Evolutionary conservation across 306 rosid genomes (phyloP).

Genomic region (Prunus kanzakura): DNA sequence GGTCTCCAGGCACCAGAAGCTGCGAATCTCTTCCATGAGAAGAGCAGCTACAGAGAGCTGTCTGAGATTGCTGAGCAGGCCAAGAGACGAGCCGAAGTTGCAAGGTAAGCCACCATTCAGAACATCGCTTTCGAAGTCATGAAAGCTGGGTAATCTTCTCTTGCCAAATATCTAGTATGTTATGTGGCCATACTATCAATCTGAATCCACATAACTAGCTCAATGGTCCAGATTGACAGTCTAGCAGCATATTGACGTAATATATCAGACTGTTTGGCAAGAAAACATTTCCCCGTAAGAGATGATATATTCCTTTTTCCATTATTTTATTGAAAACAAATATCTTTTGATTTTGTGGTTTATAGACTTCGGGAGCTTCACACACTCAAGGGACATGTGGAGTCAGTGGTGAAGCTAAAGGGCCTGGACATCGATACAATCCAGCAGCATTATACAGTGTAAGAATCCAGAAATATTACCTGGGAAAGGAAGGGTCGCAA

Average conservation of each 20-base stretch:
- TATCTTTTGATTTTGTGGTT: background rate
- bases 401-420: constrained; percentile 95
- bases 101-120: constrained; percentile 52
- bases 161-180: background rate
- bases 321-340: background rate
- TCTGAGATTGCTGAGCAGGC: constrained; percentile 99
- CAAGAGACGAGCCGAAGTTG: constrained; percentile 96
- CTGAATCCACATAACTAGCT: background rate
- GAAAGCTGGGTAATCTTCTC: background rate
- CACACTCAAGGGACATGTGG: constrained; percentile 97
- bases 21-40: constrained; percentile 55
- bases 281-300: background rate
- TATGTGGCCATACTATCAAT: background rate
- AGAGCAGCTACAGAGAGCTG: constrained; percentile 87
- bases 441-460: constrained; percentile 97
- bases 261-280: background rate
- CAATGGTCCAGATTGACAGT: background rate
- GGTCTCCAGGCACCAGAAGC: constrained; percentile 92
- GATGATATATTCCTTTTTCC: background rate
- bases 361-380: constrained; percentile 88
- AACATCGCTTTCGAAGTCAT: background rate
- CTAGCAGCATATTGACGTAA: background rate
- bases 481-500: constrained; percentile 23
- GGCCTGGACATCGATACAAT: constrained; percentile 89
- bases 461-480: constrained; percentile 23